These are phyloP conservation scores for Heritiera littoralis DNA, from an alignment of 345 rosid genomes.

Conservation along the genomic window DNA sequence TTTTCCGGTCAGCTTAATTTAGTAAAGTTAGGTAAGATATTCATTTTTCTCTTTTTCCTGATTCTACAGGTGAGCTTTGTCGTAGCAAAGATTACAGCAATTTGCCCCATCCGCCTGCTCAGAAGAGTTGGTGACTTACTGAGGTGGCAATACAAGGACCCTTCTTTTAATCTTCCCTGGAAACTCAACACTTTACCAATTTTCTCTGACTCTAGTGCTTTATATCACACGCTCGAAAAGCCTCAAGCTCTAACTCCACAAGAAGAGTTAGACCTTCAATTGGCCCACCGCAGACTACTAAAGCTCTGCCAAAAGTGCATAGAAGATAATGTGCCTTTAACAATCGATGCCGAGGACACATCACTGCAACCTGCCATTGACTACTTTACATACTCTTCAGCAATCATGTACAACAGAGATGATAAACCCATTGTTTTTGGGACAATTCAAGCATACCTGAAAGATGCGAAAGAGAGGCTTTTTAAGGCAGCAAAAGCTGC, in stretches of 20 bases:
- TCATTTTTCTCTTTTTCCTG: neutral
- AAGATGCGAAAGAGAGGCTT: constrained; percentile 73
- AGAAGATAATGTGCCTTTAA: constrained; percentile 53
- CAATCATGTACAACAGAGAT: constrained; percentile 46
- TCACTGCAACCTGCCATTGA: constrained; percentile 83
- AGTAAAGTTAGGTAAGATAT: neutral
- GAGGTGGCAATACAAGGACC: constrained; percentile 73
- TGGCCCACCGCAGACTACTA: constrained; percentile 50
- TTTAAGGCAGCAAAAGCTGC: constrained; percentile 52
- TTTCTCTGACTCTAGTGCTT: constrained; percentile 66
- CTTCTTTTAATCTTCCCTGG: constrained; percentile 72
- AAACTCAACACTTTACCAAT: constrained; percentile 60
- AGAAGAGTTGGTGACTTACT: constrained; percentile 70
- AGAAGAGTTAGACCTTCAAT: constrained; percentile 61
- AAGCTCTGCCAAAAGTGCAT: constrained; percentile 57
- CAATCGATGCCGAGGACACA: constrained; percentile 82
- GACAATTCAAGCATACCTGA: constrained; percentile 81
- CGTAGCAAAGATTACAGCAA: constrained; percentile 71
- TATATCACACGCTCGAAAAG: constrained; percentile 62
- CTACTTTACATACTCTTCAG: constrained; percentile 67
- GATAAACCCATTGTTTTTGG: constrained; percentile 57
- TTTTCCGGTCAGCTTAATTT: neutral
- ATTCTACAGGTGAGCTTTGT: constrained; percentile 68
- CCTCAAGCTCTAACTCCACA: constrained; percentile 64
- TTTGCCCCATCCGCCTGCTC: constrained; percentile 65